A percentile compares a stretch with the other conserved stretches of the same genome.
Conservation (phyloP, 257 asterid species). For the Paraleonurus japonicus region DNA sequence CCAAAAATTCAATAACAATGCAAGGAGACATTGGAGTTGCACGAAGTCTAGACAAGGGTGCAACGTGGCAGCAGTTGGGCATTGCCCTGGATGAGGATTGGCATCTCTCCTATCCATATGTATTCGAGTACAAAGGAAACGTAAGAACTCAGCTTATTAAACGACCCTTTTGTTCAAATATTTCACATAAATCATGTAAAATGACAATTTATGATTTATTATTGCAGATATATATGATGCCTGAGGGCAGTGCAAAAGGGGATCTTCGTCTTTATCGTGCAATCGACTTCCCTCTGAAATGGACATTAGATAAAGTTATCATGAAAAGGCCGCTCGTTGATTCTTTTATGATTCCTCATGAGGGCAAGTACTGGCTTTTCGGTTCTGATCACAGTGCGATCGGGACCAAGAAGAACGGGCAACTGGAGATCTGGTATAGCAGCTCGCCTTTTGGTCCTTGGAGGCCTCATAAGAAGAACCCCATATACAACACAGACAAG, state of each 20-base stretch:
- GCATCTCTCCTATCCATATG: conserved; percentile 96
- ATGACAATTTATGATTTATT: neutral
- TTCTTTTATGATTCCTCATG: conserved; percentile 63
- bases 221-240: conserved; percentile 89
- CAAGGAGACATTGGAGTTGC: conserved; percentile 99
- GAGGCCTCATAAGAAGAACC: conserved; percentile 82
- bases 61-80: conserved; percentile 91
- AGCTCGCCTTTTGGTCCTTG: conserved; percentile 88
- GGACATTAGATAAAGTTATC: conserved; percentile 64
- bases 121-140: conserved; percentile 77
- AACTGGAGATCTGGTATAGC: conserved; percentile 87
- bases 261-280: conserved; percentile 95
- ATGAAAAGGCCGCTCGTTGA: conserved; percentile 78
- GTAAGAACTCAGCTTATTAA: conserved; percentile 46
- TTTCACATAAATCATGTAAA: neutral
- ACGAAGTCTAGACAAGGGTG: conserved; percentile 76
- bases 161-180: neutral
- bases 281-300: conserved; percentile 68
- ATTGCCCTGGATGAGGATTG: conserved; percentile 89
- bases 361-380: conserved; percentile 83
- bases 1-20: conserved; percentile 81
- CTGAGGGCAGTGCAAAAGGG: conserved; percentile 85
- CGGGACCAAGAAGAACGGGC: conserved; percentile 74
- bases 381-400: conserved; percentile 90
- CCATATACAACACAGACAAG: conserved; percentile 68